A percentile compares a stretch with the other conserved stretches of the same genome.
These are phyloP conservation scores for Primulina eburnea DNA, from an alignment of 257 asterid genomes.

Conservation along the genomic window DNA sequence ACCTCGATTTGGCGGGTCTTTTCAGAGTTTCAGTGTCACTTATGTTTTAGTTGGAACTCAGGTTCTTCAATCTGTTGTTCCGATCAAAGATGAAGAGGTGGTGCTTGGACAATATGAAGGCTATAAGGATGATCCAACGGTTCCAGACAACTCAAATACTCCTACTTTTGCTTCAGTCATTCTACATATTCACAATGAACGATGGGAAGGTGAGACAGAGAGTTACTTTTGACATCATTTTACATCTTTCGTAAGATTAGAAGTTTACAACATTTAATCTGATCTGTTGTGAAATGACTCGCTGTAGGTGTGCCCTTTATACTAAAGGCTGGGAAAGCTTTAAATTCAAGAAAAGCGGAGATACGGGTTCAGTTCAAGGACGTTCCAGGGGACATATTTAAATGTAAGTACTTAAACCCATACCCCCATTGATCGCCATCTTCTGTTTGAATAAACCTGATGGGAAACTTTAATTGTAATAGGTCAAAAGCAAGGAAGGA, in stretches of 20 bases:
- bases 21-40: constrained; percentile 16
- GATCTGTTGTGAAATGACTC: background rate
- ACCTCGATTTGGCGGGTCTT: constrained; percentile 3
- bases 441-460: constrained; percentile 23
- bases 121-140: constrained; percentile 81
- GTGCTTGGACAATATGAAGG: constrained; percentile 98
- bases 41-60: constrained; percentile 31
- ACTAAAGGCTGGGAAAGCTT: constrained; percentile 97
- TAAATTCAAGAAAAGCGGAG: constrained; percentile 91
- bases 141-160: constrained; percentile 67
- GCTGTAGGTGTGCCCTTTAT: constrained; percentile 89
- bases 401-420: constrained; percentile 39
- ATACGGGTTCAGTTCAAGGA: constrained; percentile 94
- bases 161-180: constrained; percentile 63
- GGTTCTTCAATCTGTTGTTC: constrained; percentile 94
- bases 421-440: background rate
- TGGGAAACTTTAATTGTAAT: constrained; percentile 18
- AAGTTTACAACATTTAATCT: background rate
- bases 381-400: constrained; percentile 95
- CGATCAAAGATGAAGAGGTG: constrained; percentile 85
- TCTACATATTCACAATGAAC: constrained; percentile 54
- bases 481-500: constrained; percentile 94
- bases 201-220: constrained; percentile 67
- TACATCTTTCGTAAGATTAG: background rate
- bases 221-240: background rate